Base-by-base conservation (phyloP, 2,329 filamentous ascomycete species). In the Hypomyces rosellus region DNA sequence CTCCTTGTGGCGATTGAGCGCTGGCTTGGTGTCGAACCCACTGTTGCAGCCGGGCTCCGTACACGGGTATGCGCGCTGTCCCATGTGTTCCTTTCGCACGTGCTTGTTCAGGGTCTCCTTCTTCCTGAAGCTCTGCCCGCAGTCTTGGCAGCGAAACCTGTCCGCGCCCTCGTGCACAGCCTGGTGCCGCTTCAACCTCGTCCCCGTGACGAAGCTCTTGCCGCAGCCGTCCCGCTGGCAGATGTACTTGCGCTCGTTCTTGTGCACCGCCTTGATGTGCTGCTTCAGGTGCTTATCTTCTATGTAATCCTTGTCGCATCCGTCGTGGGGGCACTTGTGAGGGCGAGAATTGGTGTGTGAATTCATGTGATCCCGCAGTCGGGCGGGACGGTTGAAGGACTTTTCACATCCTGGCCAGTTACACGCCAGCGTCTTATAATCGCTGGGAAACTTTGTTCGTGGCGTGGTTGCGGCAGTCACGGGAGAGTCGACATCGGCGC, bases 271-370 rank as follows among this genome's bases (percentile, higher is more conserved):
- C 64, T 91, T 90, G 62, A 95, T 70, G 65, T 97, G 92, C 57
- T 90, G 85, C 53, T 86, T 84, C 15, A 96, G 75, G 69, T 96
- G 90, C 59, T 92, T 92, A 57, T 89, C 82, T 54, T 93, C 88
- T 13, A 89, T 80, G 65, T 95, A 97, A 39, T 84, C 80, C 72
- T 96, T 96, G 60, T 82, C 80, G 63, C 92, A 97, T 39, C 70
- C 83, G 5, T 76, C 70, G 54, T 85, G 78, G 2, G 76, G 72
- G 63, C 92, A 97, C 37, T 76, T 75, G 66, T 87, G 95, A 0
- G 89, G 84, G 1, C 91, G 82, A 59, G 92, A 88, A 58, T 92
- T 89, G 48, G 82, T 92, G 66, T 97, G 92, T 1, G 87, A 90
- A 55, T 89, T 80, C 20, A 92, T 70, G 62, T 97, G 92, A 52